Conservation (phyloP, 2,329 filamentous ascomycete species). For the Epichloe gansuensis region DNA sequence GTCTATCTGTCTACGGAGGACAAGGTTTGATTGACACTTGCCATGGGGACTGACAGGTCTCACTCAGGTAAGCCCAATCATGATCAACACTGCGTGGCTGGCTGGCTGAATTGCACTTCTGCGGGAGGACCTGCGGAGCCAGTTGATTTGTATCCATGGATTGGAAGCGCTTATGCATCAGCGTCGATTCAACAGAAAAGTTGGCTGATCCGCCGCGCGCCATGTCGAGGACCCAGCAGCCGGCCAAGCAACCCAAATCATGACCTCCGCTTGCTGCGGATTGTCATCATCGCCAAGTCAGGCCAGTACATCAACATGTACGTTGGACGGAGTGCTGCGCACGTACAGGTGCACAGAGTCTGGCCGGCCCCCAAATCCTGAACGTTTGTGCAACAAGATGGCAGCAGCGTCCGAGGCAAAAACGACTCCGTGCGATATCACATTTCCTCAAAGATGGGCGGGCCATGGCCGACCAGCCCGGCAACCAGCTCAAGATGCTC, state of each 20-base stretch:
- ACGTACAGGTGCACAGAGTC: not conserved
- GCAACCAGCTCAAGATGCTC: too few species aligned
- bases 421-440: too few species aligned
- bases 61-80: not conserved
- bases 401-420: not conserved
- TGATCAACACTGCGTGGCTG: not conserved
- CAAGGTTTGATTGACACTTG: too few species aligned
- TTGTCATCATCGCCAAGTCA: not conserved
- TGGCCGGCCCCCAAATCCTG: not conserved
- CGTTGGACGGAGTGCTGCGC: not conserved
- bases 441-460: too few species aligned
- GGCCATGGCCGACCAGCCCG: too few species aligned
- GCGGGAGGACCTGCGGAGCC: slow-evolving; percentile 1
- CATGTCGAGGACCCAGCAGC: not conserved
- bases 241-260: not conserved
- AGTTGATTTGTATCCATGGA: not conserved
- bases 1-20: too few species aligned
- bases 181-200: not conserved
- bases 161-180: not conserved
- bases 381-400: not conserved
- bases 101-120: not conserved
- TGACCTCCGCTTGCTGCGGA: not conserved
- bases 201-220: not conserved
- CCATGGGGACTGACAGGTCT: not conserved
- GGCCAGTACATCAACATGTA: not conserved